A percentile compares a stretch with the other conserved stretches of the same genome.
phyloP scores from a whole-genome alignment of 1,139 yeast genomes.

The Lipomyces yarrowii region DNA sequence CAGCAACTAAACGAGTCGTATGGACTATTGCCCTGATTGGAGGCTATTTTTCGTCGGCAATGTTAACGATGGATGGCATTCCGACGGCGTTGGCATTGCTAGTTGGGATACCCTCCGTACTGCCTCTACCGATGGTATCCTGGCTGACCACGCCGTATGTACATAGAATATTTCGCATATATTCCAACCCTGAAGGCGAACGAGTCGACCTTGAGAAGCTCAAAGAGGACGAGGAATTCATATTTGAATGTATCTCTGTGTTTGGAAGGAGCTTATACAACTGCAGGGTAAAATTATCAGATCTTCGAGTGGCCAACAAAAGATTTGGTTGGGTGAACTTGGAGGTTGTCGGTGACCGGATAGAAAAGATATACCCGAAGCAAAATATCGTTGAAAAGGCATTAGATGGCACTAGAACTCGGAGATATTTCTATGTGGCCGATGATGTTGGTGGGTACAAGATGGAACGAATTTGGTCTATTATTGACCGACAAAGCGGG shows the following conservation, averaged over 20 bases:
- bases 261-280: slow-evolving; percentile 71
- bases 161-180: slow-evolving; percentile 68
- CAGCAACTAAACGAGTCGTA: slow-evolving; percentile 32
- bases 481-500: slow-evolving; percentile 66
- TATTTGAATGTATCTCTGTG: slow-evolving; percentile 67
- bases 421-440: slow-evolving; percentile 56
- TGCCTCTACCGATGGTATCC: slow-evolving; percentile 57
- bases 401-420: slow-evolving; percentile 41
- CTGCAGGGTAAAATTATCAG: slow-evolving; percentile 56
- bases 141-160: slow-evolving; percentile 69
- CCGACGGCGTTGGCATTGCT: slow-evolving; percentile 16
- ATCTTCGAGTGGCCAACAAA: slow-evolving; percentile 48
- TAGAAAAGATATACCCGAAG: slow-evolving; percentile 37
- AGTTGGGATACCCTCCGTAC: slow-evolving; percentile 54
- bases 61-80: slow-evolving; percentile 27
- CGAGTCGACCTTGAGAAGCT: slow-evolving; percentile 70
- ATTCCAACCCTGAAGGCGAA: slow-evolving; percentile 53
- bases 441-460: slow-evolving; percentile 80
- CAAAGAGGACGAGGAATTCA: slow-evolving; percentile 60
- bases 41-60: slow-evolving; percentile 27
- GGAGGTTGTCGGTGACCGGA: slow-evolving; percentile 40
- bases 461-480: slow-evolving; percentile 85
- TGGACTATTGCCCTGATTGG: slow-evolving; percentile 31
- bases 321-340: slow-evolving; percentile 64
- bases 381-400: slow-evolving; percentile 38